phyloP scores from a whole-genome alignment of 2,329 filamentous ascomycete genomes.

The Fusarium ambrosium region DNA sequence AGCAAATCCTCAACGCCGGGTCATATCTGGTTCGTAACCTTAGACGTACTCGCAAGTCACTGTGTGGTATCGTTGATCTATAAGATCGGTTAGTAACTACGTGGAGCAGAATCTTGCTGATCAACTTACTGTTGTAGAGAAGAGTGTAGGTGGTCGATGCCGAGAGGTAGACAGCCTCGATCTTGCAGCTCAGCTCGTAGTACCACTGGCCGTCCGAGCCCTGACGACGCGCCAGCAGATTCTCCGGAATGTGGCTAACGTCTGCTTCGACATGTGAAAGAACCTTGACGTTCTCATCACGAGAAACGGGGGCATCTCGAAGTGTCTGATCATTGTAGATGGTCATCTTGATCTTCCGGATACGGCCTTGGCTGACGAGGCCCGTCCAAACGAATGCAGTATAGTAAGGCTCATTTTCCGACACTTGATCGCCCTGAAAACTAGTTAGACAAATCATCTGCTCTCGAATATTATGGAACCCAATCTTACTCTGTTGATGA shows the following conservation, averaged over 20 bases:
- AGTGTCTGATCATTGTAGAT: constrained; percentile 53
- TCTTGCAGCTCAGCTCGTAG: constrained; percentile 56
- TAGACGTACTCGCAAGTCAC: constrained; percentile 60
- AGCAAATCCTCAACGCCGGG: neutral
- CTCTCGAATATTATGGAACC: neutral
- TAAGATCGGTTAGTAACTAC: constrained; percentile 30
- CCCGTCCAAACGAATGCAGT: constrained; percentile 51
- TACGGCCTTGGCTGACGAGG: constrained; percentile 51
- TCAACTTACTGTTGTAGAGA: constrained; percentile 56
- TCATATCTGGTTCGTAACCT: neutral
- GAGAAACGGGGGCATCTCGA: constrained; percentile 52
- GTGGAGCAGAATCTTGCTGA: no score
- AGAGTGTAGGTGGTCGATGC: constrained; percentile 60
- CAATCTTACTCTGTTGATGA: constrained; percentile 54
- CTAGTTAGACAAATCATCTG: constrained; percentile 3
- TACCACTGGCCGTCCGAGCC: constrained; percentile 57
- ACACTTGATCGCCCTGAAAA: constrained; percentile 54
- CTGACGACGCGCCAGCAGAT: constrained; percentile 48
- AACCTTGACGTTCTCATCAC: constrained; percentile 53
- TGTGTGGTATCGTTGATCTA: constrained; percentile 57
- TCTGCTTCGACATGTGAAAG: constrained; percentile 57
- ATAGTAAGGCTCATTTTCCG: constrained; percentile 55
- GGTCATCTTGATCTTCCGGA: constrained; percentile 52
- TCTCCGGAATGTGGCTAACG: constrained; percentile 57
- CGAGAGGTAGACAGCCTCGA: constrained; percentile 59